phyloP scores from a whole-genome alignment of 352 stramenopile species.

The Saprolegnia parasitica region DNA sequence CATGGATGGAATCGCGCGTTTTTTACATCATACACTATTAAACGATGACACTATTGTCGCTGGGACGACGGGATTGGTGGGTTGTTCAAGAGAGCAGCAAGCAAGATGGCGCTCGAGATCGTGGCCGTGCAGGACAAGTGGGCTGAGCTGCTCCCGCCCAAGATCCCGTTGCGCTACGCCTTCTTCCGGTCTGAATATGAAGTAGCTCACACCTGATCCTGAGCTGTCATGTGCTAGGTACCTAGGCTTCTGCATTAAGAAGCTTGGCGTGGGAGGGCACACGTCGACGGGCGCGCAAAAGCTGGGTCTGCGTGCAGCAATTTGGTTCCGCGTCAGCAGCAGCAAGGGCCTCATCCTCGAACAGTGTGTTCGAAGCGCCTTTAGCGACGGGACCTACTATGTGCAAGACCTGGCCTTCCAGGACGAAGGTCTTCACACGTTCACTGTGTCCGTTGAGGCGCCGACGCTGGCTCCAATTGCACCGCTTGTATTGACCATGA shows the following conservation, averaged over 20 bases:
- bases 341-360: constrained; percentile 23
- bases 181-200: constrained; percentile 22
- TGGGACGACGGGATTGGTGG: neutral
- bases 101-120: constrained; percentile 17
- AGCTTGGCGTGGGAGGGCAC: constrained; percentile 1
- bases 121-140: constrained; percentile 29
- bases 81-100: neutral
- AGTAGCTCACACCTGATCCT: neutral
- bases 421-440: constrained; percentile 27
- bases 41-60: no score
- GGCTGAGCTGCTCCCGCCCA: constrained; percentile 26
- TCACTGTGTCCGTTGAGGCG: constrained; percentile 13
- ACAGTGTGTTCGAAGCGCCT: neutral
- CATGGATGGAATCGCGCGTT: no score
- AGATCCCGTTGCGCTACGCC: constrained; percentile 26
- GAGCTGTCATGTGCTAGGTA: constrained; percentile 11
- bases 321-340: constrained; percentile 14
- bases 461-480: neutral
- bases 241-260: constrained; percentile 28
- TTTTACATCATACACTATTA: no score
- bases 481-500: constrained; percentile 9
- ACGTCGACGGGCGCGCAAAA: constrained; percentile 25
- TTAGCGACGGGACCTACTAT: constrained; percentile 27
- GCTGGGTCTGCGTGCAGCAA: neutral
- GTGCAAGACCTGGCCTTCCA: constrained; percentile 24